Percentiles rank a stretch among this genome's conserved stretches.
Evolutionary conservation across 805 yeast species (phyloP).

Genomic region (Suhomyces sp.): DNA sequence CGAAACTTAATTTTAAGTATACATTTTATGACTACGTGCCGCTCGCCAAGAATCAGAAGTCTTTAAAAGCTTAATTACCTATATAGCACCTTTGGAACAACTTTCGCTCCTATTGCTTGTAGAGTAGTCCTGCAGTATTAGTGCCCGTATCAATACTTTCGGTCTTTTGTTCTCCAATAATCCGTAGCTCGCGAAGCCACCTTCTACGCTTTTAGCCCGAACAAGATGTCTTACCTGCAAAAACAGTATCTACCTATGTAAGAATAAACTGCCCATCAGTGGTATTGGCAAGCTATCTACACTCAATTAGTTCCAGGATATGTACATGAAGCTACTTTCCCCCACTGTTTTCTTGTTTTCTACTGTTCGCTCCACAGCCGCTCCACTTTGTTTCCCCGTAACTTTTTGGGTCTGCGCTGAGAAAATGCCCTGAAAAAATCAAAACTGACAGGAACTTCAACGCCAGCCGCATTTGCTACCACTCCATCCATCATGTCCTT

Average conservation of each 20-base stretch:
- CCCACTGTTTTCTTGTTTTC: background rate
- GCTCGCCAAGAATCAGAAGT: background rate
- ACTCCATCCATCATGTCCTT: conserved; percentile 40
- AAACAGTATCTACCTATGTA: background rate
- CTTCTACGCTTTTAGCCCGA: background rate
- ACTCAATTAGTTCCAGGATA: no score
- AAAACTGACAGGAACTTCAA: background rate
- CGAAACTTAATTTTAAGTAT: background rate
- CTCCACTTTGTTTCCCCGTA: background rate
- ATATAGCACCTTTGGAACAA: background rate
- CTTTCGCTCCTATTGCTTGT: no score
- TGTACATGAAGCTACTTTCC: background rate
- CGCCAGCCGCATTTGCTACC: background rate
- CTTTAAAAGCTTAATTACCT: background rate
- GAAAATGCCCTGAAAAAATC: background rate
- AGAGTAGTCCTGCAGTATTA: no score
- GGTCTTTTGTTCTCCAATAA: background rate
- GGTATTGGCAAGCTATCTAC: background rate
- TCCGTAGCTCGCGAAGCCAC: background rate
- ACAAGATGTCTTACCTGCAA: background rate
- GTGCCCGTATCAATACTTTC: background rate
- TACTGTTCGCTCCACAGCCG: no score
- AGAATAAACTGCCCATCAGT: background rate
- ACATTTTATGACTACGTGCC: background rate
- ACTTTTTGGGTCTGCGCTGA: background rate